Conservation (phyloP, 768 basidiomycete species). For the Lentinula sp. region DNA sequence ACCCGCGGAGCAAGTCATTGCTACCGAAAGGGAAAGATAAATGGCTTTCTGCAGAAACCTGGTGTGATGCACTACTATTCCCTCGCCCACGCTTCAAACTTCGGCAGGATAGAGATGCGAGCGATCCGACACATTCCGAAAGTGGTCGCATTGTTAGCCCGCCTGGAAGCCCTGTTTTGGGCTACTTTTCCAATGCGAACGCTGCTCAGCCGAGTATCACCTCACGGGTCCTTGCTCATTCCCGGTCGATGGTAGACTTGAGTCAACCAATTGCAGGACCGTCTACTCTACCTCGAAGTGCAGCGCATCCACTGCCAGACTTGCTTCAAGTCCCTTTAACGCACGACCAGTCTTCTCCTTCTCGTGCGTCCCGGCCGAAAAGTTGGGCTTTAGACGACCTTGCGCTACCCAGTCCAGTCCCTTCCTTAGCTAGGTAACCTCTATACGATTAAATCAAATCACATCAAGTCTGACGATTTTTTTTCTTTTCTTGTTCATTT, state of each 20-base stretch:
- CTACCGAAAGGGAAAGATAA: constrained; percentile 44
- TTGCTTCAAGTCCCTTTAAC: not conserved
- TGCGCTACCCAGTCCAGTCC: constrained; percentile 49
- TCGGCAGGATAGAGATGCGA: constrained; percentile 24
- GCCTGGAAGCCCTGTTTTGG: constrained; percentile 35
- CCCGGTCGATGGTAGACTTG: constrained; percentile 37
- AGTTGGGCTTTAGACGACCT: constrained; percentile 59
- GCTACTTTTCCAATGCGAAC: constrained; percentile 11
- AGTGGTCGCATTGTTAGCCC: constrained; percentile 41
- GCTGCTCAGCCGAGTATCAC: constrained; percentile 19
- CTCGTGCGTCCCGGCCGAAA: constrained; percentile 37
- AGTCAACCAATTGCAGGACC: not conserved
- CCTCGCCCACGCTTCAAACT: constrained; percentile 68
- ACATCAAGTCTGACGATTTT: not conserved
- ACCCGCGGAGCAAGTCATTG: constrained; percentile 14
- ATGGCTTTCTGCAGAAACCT: constrained; percentile 71
- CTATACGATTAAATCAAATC: constrained; percentile 12
- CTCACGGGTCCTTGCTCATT: constrained; percentile 46
- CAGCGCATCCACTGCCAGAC: not conserved
- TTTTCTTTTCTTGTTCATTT: not conserved
- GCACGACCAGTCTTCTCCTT: not conserved
- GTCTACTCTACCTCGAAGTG: not conserved
- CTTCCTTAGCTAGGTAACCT: constrained; percentile 45
- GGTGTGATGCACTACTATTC: constrained; percentile 77
- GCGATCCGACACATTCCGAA: constrained; percentile 11